Evolutionary conservation across 2,329 filamentous ascomycete genomes (phyloP), one percentile per base, ranked within the genome.

Genomic region (Arachnomyces sp.): DNA sequence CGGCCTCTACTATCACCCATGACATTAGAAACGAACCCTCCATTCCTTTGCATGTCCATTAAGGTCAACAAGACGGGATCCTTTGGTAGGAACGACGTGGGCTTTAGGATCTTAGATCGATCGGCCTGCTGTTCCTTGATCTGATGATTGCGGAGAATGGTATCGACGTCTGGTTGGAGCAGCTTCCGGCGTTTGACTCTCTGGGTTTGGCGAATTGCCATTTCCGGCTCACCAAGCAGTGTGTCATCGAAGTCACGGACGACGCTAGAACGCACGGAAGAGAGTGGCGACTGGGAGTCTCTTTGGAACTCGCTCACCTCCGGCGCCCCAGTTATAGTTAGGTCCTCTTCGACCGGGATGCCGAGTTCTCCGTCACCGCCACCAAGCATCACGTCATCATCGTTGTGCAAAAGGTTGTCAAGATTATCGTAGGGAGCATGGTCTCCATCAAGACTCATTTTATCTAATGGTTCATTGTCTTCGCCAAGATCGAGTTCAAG

Each of bases 21-120:
- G 47, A 95, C 82, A 53, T 79, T 89, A 3, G 83, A 85, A 13
- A 95, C 86, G 54, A 98, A 96, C 30, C 81, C 86, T 39, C 92
- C 90, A 39, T 77, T 87, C 66, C 84, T 88, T 62, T 95, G 92
- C 75, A 95, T 84, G 52, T 89, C 86, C 71, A 95, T 84, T 15
- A 98, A 70, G 28, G 87, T 86, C 21, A 96, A 74, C 11, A 96
- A 73, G 39, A 90, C 80, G 2, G 89, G 86, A 51, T 98, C 88
- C 30, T 86, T 80, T 2, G 90, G 87, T 33, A 98, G 71, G 63
- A 93, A 95, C 1, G 81, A 80, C 5, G 85, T 80, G 2, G 83
- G 77, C 63, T 84, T 89, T 42, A 95, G 72, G 46, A 96, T 96
- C 54, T 84, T 86, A 34, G 86, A 83, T 48, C 85, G 84, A 59